These are phyloP conservation scores for Cercospora janseana DNA, from an alignment of 2,329 filamentous ascomycete species.

Conservation along the genomic window DNA sequence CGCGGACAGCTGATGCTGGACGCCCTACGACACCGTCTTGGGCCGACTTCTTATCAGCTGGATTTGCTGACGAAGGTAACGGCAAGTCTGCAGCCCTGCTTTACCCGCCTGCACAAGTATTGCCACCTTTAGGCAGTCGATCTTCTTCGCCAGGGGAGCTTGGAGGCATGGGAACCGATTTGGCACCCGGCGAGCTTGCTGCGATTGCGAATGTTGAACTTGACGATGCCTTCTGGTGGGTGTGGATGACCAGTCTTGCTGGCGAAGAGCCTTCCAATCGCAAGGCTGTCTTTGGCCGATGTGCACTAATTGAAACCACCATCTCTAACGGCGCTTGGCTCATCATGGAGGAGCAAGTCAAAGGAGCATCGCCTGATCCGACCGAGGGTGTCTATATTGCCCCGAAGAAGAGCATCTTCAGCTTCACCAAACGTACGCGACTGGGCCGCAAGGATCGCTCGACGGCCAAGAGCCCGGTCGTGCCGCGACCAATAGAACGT, in stretches of 20 bases:
- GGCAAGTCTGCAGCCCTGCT: constrained; percentile 56
- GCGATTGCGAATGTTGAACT: constrained; percentile 83
- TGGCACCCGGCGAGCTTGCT: constrained; percentile 91
- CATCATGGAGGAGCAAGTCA: constrained; percentile 93
- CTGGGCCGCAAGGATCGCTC: constrained; percentile 66
- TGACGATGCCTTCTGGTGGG: constrained; percentile 99
- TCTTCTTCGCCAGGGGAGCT: constrained; percentile 20
- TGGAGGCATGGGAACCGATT: constrained; percentile 62
- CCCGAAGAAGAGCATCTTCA: constrained; percentile 87
- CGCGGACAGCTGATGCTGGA: constrained; percentile 64
- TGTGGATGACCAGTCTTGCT: constrained; percentile 96
- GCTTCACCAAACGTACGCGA: constrained; percentile 70
- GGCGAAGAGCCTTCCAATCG: constrained; percentile 80
- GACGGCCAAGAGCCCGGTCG: constrained; percentile 52
- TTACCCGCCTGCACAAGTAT: constrained; percentile 84
- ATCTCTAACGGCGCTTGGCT: constrained; percentile 84
- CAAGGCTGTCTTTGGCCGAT: constrained; percentile 91
- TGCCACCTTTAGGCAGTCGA: constrained; percentile 67
- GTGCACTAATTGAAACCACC: constrained; percentile 83
- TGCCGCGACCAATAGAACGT: constrained; percentile 40
- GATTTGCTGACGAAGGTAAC: constrained; percentile 77
- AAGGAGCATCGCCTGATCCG: constrained; percentile 82
- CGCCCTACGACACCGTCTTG: constrained; percentile 94
- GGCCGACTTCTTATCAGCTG: constrained; percentile 95
- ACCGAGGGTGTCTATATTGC: constrained; percentile 85